A percentile compares a stretch with the other conserved stretches of the same genome.
phyloP scores from a whole-genome alignment of 2,329 filamentous ascomycete genomes.

The Fusarium marasasianum region DNA sequence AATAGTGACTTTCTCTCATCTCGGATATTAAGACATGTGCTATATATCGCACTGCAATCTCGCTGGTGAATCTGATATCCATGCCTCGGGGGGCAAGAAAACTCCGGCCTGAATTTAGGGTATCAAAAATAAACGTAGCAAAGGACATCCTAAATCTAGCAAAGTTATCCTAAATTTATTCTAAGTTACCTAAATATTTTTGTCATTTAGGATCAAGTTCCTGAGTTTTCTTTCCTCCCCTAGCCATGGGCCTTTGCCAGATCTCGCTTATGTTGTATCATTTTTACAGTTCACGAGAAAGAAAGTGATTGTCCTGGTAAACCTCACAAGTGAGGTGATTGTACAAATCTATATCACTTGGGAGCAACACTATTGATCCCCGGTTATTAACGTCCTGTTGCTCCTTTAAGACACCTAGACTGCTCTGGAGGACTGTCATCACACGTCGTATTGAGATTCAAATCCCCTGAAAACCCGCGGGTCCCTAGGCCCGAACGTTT shows the following conservation, averaged over 20 bases:
- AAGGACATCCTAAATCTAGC: no score
- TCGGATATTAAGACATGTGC: conserved; percentile 18
- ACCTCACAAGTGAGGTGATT: background rate
- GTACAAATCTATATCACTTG: background rate
- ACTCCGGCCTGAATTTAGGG: no score
- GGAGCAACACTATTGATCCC: background rate
- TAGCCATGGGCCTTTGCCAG: conserved; percentile 3
- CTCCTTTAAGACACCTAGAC: conserved; percentile 3
- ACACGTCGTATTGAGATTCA: background rate
- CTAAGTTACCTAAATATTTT: no score
- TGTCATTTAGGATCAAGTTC: no score
- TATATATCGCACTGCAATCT: conserved; percentile 27
- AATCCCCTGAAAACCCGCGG: conserved; percentile 17
- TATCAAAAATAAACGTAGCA: no score
- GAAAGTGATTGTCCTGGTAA: background rate
- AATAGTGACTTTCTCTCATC: conserved; percentile 16
- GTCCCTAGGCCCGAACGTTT: conserved; percentile 1
- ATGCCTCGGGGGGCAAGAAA: no score
- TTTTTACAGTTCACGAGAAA: background rate
- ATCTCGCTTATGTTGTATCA: conserved; percentile 22
- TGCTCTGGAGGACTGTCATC: conserved; percentile 11
- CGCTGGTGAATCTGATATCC: conserved; percentile 12
- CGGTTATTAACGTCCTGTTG: background rate
- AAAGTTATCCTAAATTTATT: no score
- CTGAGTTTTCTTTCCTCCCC: no score